phyloP scores from a whole-genome alignment of 192 early-diverging fungal genomes.

The Linnemannia elongata region DNA sequence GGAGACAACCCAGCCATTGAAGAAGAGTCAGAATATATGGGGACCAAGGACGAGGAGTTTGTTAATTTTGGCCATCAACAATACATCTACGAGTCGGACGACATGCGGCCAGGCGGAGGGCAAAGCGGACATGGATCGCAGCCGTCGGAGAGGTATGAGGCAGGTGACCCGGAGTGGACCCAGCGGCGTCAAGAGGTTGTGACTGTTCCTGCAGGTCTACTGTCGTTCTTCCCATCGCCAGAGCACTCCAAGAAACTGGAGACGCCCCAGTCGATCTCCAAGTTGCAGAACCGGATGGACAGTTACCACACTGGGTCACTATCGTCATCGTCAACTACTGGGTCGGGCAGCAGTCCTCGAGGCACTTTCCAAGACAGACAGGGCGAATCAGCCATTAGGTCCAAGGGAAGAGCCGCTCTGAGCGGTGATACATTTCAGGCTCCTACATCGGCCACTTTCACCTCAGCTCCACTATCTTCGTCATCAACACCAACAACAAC shows the following conservation, averaged over 20 bases:
- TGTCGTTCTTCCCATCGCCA: conserved; percentile 46
- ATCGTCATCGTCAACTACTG: conserved; percentile 16
- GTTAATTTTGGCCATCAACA: conserved; percentile 37
- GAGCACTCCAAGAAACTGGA: conserved; percentile 45
- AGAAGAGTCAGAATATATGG: conserved; percentile 1
- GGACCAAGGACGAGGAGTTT: conserved; percentile 10
- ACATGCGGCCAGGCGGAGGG: background rate
- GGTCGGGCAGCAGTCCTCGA: conserved; percentile 17
- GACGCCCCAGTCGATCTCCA: conserved; percentile 49
- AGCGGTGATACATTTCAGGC: conserved; percentile 36
- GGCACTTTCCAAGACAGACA: background rate
- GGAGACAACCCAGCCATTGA: conserved; percentile 1
- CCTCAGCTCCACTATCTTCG: background rate
- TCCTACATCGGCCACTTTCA: conserved; percentile 2
- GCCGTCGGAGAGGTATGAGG: background rate
- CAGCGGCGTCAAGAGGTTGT: conserved; percentile 41
- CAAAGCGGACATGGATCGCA: background rate
- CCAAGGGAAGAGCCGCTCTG: conserved; percentile 14
- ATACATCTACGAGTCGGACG: conserved; percentile 32
- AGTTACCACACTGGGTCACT: conserved; percentile 6
- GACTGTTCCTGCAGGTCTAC: conserved; percentile 40
- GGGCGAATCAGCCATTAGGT: background rate
- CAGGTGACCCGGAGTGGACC: background rate
- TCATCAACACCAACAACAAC: background rate
- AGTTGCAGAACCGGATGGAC: conserved; percentile 22